Evolutionary conservation across 2,329 filamentous ascomycete genomes (phyloP), one percentile per base, ranked within the genome.

Genomic region (Aspergillus sp.): DNA sequence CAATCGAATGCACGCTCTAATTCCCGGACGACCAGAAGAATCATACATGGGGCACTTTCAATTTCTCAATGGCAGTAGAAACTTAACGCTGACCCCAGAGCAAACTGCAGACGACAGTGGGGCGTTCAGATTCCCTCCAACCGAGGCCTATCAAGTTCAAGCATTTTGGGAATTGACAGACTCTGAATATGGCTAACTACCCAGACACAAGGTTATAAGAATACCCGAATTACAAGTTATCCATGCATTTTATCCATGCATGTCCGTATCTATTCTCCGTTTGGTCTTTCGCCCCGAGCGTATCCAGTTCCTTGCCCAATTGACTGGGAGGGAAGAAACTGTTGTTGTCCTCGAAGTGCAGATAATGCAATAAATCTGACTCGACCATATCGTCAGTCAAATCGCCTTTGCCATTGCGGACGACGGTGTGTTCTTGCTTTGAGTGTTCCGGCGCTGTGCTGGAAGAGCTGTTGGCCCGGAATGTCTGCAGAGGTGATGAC

Each of bases 301-400:
- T 27, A 5, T 39, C 19, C n/a, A 19, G 36, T 8, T 7, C 26
- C n/a, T 19, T 39, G 19, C 19, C 19, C 3, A 34, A 44, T 5
- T 56, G 50, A 34, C 40, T 52, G 3, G 62, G 62, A 28, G 62
- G 60, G 39, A 67, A 67, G 47, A 67, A 67, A 44, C 56, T 54
- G 32, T 60, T 60, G 41, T 66, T 65, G 41, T 67, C 63, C 48
- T 66, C 61, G 29, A 61, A 66, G 44, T 64, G 58, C 12, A 66
- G 62, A 48, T 60, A 56, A 52, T 67, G 62, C 29, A 58, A 57
- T 12, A 63, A 26, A 26, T 59, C 52, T 4, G 56, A 52, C 26
- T 59, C 47, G n/a, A 45, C 36, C 8, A 34, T 34, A 7, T n/a
- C n/a, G 32, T 34, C n/a, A 34, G 8, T 34, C 32, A 34, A 7